Base-by-base conservation (phyloP, 495 filamentous ascomycete species). In the Chaetomium fimeti region DNA sequence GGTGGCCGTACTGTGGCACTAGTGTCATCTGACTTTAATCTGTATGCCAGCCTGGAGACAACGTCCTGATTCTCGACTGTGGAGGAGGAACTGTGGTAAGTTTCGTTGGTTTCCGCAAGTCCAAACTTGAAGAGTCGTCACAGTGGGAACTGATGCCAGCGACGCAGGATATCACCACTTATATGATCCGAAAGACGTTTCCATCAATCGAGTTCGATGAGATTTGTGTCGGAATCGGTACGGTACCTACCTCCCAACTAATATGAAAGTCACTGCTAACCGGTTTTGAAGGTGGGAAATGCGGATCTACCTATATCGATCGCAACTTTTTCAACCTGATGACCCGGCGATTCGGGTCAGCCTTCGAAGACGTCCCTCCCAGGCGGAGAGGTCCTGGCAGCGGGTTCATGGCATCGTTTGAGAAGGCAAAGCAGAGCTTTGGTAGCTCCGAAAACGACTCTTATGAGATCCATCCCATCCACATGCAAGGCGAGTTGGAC, bases 11-110 rank as follows among this genome's bases (percentile, higher is more conserved):
- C 20, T 51, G 47, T 20, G 6, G 45, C 18, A 7, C 9, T n/a
- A n/a, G n/a, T n/a, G n/a, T 48, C 45, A 16, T 52, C 49, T 52
- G 49, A 52, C 25, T 13, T 25, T 28, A 7, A 25, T 52, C 29
- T 32, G 29, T 32, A 32, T 32, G 20, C 49, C 15, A 52, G 49
- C 3, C 25, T 12, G 49, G 49, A 52, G 49, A 52, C 24, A 52
- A 52, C 25, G 15, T 52, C 15, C 49, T 52, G 22, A 52, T 52
- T 28, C 49, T 52, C 49, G 49, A 52, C 49, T 52, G 49, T 22
- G 49, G 49, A 11, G 49, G 49, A 2, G 49, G 49, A 1, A 52
- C 49, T 15, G 49, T 52, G 49, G 49, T 52, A 28, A 52, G 49
- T 28, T 8, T 52, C 20, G 9, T 52, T 28, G 22, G 20, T 20